A percentile compares a stretch with the other conserved stretches of the same genome.
phyloP scores from a whole-genome alignment of 2,329 filamentous ascomycete genomes.

The Hymenoscyphus linearis region DNA sequence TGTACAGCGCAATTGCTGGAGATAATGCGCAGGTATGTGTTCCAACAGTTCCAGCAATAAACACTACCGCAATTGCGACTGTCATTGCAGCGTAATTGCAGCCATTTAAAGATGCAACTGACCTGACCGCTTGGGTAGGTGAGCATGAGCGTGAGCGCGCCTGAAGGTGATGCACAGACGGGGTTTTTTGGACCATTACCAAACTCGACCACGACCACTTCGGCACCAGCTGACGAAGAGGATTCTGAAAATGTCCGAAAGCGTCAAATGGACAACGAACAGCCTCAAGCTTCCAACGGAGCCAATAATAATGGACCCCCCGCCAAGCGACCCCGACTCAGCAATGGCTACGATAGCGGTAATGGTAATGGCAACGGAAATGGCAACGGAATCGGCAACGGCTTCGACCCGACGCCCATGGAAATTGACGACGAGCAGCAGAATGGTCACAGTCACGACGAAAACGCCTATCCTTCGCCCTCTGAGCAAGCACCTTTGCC shows the following conservation, averaged over 20 bases:
- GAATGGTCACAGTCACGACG: conserved; percentile 34
- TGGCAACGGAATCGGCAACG: conserved; percentile 43
- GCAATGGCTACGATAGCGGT: conserved; percentile 43
- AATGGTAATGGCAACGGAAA: conserved; percentile 59
- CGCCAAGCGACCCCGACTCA: conserved; percentile 52
- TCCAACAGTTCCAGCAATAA: not conserved
- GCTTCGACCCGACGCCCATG: conserved; percentile 41
- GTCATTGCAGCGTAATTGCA: not conserved
- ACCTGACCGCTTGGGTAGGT: conserved; percentile 14
- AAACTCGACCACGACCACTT: conserved; percentile 20
- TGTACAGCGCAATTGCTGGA: conserved; percentile 55
- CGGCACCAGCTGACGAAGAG: conserved; percentile 21
- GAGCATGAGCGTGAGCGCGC: conserved; percentile 13
- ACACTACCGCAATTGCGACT: not conserved
- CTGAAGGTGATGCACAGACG: conserved; percentile 16
- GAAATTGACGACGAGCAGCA: conserved; percentile 52
- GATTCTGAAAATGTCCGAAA: conserved; percentile 30
- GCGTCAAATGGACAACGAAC: conserved; percentile 28
- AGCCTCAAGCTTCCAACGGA: conserved; percentile 42
- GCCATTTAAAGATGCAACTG: conserved; percentile 8
- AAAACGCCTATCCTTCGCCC: conserved; percentile 62
- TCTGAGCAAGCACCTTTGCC: conserved; percentile 44
- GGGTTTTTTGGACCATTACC: conserved; percentile 33
- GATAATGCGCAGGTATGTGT: conserved; percentile 34
- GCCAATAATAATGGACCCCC: conserved; percentile 41